phyloP scores from a whole-genome alignment of 1,284 basidiomycete genomes.

The Cutaneotrichosporon sp. region DNA sequence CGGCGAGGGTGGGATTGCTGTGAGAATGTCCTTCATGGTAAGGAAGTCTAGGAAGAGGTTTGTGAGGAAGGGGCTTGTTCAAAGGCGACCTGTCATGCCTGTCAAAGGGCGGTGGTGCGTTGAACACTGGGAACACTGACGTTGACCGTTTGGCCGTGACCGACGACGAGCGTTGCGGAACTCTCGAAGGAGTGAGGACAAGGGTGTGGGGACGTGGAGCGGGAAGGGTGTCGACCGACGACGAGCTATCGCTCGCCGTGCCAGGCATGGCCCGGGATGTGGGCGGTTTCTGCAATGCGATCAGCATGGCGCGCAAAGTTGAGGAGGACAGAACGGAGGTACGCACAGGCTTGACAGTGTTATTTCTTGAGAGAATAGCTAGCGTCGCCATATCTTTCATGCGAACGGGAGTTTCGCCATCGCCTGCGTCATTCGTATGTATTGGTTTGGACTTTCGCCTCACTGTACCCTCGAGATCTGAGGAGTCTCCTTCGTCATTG shows the following conservation, averaged over 20 bases:
- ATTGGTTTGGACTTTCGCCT: constrained; percentile 17
- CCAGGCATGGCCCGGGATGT: constrained; percentile 27
- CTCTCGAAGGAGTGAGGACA: constrained; percentile 13
- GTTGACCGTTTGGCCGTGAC: background rate
- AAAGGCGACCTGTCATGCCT: constrained; percentile 3
- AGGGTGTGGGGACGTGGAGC: background rate
- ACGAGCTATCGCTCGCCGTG: constrained; percentile 19
- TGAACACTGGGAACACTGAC: background rate
- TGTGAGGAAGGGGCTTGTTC: constrained; percentile 14
- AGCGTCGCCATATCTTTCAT: constrained; percentile 32
- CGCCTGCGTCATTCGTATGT: constrained; percentile 5
- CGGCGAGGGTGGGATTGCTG: background rate
- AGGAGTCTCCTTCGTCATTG: constrained; percentile 11
- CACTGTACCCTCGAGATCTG: constrained; percentile 22
- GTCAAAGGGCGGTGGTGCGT: background rate
- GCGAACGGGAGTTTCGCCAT: constrained; percentile 22
- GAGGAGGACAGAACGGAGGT: background rate
- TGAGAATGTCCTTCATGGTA: background rate
- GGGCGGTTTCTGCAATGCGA: constrained; percentile 17
- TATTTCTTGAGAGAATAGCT: constrained; percentile 14
- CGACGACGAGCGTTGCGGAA: constrained; percentile 15
- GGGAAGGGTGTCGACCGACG: constrained; percentile 4
- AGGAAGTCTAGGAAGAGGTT: constrained; percentile 11
- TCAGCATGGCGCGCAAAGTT: background rate
- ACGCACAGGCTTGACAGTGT: constrained; percentile 18